Conservation (phyloP, 2,329 filamentous ascomycete genomes). For the Scolecobasidium constrictum region DNA sequence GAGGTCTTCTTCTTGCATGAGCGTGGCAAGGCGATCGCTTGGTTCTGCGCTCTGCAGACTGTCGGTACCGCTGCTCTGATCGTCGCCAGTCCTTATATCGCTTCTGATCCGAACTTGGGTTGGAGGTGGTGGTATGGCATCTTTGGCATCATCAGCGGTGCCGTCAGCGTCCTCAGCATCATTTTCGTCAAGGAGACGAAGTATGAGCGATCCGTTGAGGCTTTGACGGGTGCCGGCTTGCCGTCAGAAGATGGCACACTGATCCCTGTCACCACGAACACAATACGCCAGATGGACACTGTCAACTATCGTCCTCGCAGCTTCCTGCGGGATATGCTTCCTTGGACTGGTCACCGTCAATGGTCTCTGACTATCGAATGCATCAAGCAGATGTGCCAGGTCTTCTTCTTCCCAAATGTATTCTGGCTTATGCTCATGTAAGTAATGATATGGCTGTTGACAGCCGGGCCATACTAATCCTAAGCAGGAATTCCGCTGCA, state of each 20-base stretch:
- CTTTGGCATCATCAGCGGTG: neutral
- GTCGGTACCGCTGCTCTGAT: neutral
- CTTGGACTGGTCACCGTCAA: neutral
- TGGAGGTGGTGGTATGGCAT: neutral
- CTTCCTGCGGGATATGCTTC: neutral
- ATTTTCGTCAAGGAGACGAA: neutral
- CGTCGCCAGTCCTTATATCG: neutral
- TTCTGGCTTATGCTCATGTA: neutral
- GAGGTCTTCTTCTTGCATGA: slow-evolving; percentile 5
- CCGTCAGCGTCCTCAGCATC: neutral
- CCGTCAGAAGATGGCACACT: neutral
- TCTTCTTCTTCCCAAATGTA: neutral
- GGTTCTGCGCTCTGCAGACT: neutral
- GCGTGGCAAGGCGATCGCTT: neutral
- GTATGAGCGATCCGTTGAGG: neutral
- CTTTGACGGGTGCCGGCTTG: neutral
- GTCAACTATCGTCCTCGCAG: neutral
- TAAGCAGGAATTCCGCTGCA: neutral
- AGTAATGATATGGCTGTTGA: too few species aligned
- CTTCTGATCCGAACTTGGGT: neutral
- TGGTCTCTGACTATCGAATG: neutral
- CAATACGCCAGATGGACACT: neutral
- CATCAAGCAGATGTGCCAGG: neutral
- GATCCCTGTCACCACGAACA: neutral
- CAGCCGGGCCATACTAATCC: too few species aligned